Evolutionary conservation across 495 filamentous ascomycete species (phyloP), one percentile per base, ranked within the genome.

Genomic region (Talaromyces nanjingensis): DNA sequence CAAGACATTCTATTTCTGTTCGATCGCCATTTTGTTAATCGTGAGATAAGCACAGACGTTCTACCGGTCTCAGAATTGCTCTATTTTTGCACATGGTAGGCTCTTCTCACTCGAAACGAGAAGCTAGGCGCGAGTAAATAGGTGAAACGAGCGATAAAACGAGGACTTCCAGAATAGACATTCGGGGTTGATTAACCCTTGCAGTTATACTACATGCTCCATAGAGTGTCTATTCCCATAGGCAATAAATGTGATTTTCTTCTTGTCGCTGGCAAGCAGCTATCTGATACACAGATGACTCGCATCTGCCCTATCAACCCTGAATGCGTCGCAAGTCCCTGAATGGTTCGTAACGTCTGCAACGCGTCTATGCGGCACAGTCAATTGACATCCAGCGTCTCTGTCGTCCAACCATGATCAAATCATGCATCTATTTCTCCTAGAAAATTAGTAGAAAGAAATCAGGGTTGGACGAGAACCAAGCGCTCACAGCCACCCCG

Each of bases 251-350:
- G n/a, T 27, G 27, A 5, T 27, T 27, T 27, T 27, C 27, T 27
- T 27, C 27, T 27, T 18, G n/a, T 47, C n/a, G 16, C 42, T 39
- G 9, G 16, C 47, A 2, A 24, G 53, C 53, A 24, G 53, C 27
- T 56, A 56, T 56, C 53, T 29, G 53, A 56, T 56, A 56, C 53
- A 56, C 22, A 56, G 27, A 56, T 56, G 53, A 56, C 53, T 56
- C 24, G 53, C 53, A 27, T 29, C 53, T 27, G 27, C 53, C 53
- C 53, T 56, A 56, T 56, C 53, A 56, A 56, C 22, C 27, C 53
- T n/a, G 53, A 25, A 29, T n/a, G 27, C 53, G 22, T n/a, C 20
- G 6, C 27, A 56, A 27, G 27, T n/a, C 53, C 1, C 0, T 25
- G 53, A 56, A 14, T 25, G 53, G 53, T 56, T 56, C 53, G 53